These are phyloP conservation scores for Wickerhamomyces chambardii DNA, from an alignment of 805 yeast species.

Conservation along the genomic window DNA sequence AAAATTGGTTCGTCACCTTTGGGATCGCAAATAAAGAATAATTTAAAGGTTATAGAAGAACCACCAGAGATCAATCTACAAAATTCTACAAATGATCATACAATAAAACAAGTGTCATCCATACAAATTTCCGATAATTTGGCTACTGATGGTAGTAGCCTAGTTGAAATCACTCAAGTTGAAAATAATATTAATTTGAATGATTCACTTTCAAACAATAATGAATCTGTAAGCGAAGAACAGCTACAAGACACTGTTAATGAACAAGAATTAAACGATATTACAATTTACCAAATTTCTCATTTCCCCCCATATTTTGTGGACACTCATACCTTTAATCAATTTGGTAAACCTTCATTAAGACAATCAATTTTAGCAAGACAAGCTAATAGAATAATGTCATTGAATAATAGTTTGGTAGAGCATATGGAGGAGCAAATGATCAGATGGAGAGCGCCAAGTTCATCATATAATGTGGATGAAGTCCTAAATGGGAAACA, in stretches of 20 bases:
- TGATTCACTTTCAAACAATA: no score
- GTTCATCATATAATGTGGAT: conserved; percentile 16
- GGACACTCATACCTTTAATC: conserved; percentile 2
- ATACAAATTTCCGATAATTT: no score
- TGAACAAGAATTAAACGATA: conserved; percentile 1
- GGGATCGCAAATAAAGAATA: no score
- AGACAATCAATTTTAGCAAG: conserved; percentile 18
- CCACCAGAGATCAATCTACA: no score
- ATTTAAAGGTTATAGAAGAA: no score
- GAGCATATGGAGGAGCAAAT: conserved; percentile 27
- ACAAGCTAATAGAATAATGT: conserved; percentile 20
- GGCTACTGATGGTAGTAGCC: no score
- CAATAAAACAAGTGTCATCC: no score
- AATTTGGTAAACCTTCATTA: conserved; percentile 13
- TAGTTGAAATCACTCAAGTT: no score
- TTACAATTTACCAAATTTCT: not conserved
- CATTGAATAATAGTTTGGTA: conserved; percentile 14
- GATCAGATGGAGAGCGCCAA: conserved; percentile 25
- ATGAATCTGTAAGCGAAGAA: not conserved
- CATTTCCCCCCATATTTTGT: conserved; percentile 15
- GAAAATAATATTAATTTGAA: no score
- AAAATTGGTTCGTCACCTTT: no score
- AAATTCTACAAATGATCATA: no score
- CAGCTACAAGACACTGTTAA: not conserved
- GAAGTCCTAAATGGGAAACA: conserved; percentile 23